Evolutionary conservation across 176 grass and related monocot genomes (phyloP).

Genomic region (Eragrostis curvula): DNA sequence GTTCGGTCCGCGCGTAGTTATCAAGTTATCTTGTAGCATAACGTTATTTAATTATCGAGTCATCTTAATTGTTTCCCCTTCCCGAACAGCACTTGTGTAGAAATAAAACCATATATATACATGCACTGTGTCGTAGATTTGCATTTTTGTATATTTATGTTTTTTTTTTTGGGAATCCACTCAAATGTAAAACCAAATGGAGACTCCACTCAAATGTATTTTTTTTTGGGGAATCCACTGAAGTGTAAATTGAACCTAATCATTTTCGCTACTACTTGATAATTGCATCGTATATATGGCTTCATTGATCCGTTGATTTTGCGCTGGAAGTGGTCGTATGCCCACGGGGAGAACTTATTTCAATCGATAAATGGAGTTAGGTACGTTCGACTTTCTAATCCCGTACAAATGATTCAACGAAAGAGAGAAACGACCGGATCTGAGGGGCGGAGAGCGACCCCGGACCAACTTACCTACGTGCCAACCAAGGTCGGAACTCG

Average conservation of each 20-base stretch:
- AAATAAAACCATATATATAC: no score
- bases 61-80: not conserved
- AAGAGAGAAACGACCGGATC: conserved; percentile 4
- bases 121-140: no score
- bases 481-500: not conserved
- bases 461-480: conserved; percentile 20
- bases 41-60: not conserved
- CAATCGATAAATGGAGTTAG: not conserved
- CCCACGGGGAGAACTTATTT: not conserved
- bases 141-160: no score
- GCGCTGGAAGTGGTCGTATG: not conserved
- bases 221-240: no score
- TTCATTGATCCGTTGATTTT: no score
- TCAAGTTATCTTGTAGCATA: conserved; percentile 29
- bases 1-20: not conserved
- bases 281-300: not conserved
- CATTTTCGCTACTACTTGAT: no score
- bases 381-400: not conserved
- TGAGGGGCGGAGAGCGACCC: conserved; percentile 40
- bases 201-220: no score
- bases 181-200: no score
- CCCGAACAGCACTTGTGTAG: no score
- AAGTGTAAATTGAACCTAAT: no score
- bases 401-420: not conserved
- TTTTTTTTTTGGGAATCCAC: no score